A percentile compares a stretch with the other conserved stretches of the same genome.
These are phyloP conservation scores for Mortierella sp. DNA, from an alignment of 371 early-diverging fungal genomes.

Conservation along the genomic window DNA sequence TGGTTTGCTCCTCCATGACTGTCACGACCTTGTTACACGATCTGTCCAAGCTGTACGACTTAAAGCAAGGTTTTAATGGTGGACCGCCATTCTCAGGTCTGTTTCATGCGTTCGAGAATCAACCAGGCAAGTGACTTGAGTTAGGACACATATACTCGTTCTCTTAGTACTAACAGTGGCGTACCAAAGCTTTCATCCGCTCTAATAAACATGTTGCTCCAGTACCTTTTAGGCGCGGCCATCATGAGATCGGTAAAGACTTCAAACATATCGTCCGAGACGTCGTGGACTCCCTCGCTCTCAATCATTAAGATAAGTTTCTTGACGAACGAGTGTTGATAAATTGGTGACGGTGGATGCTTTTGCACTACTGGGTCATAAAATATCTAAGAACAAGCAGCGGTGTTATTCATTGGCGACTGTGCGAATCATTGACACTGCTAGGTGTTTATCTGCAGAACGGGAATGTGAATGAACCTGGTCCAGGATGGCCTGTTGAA, in stretches of 20 bases:
- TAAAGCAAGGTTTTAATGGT: slow-evolving; percentile 49
- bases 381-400: slow-evolving; percentile 28
- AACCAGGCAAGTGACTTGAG: neutral
- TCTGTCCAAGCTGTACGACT: slow-evolving; percentile 45
- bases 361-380: slow-evolving; percentile 36
- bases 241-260: slow-evolving; percentile 46
- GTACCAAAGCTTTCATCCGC: neutral
- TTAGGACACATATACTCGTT: neutral
- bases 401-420: neutral
- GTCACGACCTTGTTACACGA: slow-evolving; percentile 43
- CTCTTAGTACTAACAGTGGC: neutral
- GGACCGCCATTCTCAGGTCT: slow-evolving; percentile 55
- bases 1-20: slow-evolving; percentile 56
- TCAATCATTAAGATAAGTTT: slow-evolving; percentile 49
- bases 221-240: slow-evolving; percentile 44
- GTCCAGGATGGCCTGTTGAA: slow-evolving; percentile 49
- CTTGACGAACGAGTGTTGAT: slow-evolving; percentile 46
- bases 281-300: slow-evolving; percentile 27
- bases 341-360: slow-evolving; percentile 48
- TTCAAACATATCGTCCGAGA: slow-evolving; percentile 43
- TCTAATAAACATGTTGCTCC: neutral
- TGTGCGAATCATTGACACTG: neutral
- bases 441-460: neutral
- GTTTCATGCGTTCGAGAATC: neutral
- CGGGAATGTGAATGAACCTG: slow-evolving; percentile 31